Conservation (phyloP, 495 filamentous ascomycete genomes). For the Annulohypoxylon maeteangense region DNA sequence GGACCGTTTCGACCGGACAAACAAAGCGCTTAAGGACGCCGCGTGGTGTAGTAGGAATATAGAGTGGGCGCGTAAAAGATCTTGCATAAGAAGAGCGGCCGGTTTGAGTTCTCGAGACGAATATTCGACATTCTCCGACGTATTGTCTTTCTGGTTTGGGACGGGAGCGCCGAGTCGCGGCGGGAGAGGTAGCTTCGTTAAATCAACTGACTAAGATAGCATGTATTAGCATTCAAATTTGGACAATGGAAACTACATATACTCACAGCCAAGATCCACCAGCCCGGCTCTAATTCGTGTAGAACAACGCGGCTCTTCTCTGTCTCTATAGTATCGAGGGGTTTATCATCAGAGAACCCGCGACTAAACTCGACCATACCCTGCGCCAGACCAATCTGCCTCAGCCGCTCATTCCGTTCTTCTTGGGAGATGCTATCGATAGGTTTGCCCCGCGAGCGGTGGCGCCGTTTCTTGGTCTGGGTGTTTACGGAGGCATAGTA, state of each 20-base stretch:
- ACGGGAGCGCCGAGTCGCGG: conserved; percentile 44
- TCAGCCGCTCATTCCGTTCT: conserved; percentile 80
- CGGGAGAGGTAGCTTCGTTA: conserved; percentile 69
- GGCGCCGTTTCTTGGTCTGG: conserved; percentile 49
- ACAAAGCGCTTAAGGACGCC: conserved; percentile 71
- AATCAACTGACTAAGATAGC: conserved; percentile 70
- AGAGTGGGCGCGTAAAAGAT: conserved; percentile 82
- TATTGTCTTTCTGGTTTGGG: conserved; percentile 29
- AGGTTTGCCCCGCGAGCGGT: conserved; percentile 51
- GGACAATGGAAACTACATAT: conserved; percentile 10
- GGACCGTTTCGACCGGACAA: conserved; percentile 60
- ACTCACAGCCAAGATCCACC: conserved; percentile 93
- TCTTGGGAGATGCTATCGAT: conserved; percentile 61
- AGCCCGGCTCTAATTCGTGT: conserved; percentile 80
- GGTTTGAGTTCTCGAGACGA: conserved; percentile 89
- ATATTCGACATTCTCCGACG: conserved; percentile 69
- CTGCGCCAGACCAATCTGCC: conserved; percentile 97
- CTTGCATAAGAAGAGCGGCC: conserved; percentile 78
- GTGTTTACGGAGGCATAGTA: conserved; percentile 81
- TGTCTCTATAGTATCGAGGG: conserved; percentile 89
- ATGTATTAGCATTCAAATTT: conserved; percentile 11
- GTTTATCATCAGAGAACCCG: conserved; percentile 79
- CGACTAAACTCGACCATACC: conserved; percentile 95
- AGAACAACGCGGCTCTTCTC: conserved; percentile 85
- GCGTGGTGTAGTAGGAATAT: conserved; percentile 90